Evolutionary conservation across 768 basidiomycete genomes (phyloP).

Genomic region (Tricholoma matsutake): DNA sequence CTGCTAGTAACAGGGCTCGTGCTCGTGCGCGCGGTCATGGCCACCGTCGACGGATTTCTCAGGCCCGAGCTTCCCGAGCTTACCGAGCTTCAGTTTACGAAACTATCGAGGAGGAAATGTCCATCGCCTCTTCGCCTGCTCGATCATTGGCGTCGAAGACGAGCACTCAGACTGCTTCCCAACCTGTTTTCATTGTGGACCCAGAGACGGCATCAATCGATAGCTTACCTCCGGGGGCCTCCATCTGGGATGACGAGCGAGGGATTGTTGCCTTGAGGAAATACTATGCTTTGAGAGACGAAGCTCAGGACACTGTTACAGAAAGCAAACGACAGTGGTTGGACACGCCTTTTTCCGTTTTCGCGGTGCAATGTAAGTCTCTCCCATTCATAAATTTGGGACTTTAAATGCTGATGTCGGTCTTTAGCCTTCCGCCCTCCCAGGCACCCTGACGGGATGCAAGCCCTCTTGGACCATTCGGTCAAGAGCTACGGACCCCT

Average conservation of each 20-base stretch:
- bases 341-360: conserved; percentile 75
- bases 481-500: conserved; percentile 69
- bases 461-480: conserved; percentile 70
- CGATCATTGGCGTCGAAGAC: conserved; percentile 24
- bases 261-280: conserved; percentile 61
- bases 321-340: conserved; percentile 66
- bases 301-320: conserved; percentile 60
- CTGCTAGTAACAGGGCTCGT: conserved; percentile 41
- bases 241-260: conserved; percentile 65
- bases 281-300: conserved; percentile 67
- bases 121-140: conserved; percentile 28
- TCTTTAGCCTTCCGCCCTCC: conserved; percentile 69
- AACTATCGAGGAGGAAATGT: conserved; percentile 72
- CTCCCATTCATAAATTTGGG: not conserved
- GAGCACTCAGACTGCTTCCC: conserved; percentile 34
- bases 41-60: conserved; percentile 68
- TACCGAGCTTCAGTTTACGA: conserved; percentile 73
- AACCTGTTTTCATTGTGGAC: conserved; percentile 55
- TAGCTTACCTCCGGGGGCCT: conserved; percentile 33
- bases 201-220: conserved; percentile 49
- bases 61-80: conserved; percentile 56
- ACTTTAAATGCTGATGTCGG: conserved; percentile 7
- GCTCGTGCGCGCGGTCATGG: conserved; percentile 59
- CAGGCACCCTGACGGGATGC: conserved; percentile 60
- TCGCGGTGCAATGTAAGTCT: conserved; percentile 65